Evolutionary conservation across 305 asterid species (phyloP).

Genomic region (Rubia tinctorum): DNA sequence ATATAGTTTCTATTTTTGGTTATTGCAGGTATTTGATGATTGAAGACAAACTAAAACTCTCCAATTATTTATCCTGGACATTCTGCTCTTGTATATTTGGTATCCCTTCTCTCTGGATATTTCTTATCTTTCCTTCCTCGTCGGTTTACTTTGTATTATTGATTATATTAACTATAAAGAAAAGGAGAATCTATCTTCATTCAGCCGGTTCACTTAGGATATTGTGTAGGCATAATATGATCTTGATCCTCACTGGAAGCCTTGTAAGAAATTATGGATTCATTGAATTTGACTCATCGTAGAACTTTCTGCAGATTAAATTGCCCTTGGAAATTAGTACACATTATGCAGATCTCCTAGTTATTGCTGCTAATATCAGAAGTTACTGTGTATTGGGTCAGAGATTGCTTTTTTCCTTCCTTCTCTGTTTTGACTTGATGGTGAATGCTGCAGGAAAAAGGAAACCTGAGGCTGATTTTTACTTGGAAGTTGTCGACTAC

Average conservation of each 20-base stretch:
- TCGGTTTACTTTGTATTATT: neutral
- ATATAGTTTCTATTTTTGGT: constrained; percentile 14
- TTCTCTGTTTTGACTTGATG: constrained; percentile 1
- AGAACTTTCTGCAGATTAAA: neutral
- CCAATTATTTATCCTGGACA: constrained; percentile 87
- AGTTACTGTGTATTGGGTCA: neutral
- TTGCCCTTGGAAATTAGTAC: neutral
- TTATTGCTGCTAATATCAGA: neutral
- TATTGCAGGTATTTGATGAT: constrained; percentile 74
- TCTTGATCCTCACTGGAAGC: neutral
- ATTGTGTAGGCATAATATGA: neutral
- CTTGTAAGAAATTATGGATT: constrained; percentile 1
- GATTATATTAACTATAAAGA: neutral
- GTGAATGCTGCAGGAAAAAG: constrained; percentile 50
- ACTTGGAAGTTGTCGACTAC: constrained; percentile 60
- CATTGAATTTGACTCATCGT: neutral
- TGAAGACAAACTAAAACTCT: constrained; percentile 80
- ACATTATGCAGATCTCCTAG: neutral
- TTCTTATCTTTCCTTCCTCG: neutral
- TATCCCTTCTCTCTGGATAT: constrained; percentile 22
- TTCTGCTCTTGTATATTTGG: constrained; percentile 91
- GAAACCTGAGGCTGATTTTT: constrained; percentile 81
- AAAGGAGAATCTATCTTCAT: neutral
- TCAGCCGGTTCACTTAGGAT: neutral
- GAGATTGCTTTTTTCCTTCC: neutral